phyloP scores from a whole-genome alignment of 345 rosid species.

The Excoecaria agallocha region DNA sequence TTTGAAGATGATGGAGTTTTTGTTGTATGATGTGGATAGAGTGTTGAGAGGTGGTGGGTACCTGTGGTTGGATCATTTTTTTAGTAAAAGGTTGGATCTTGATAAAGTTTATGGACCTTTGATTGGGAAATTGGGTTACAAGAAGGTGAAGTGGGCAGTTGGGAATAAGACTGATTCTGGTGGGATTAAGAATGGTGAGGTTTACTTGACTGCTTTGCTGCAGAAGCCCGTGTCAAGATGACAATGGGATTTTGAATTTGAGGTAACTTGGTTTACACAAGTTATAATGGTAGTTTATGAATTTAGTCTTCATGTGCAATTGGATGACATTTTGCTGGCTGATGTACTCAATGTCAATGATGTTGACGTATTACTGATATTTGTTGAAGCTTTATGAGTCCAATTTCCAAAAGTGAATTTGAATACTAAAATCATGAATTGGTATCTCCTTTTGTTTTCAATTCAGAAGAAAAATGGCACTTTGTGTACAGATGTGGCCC shows the following conservation, averaged over 20 bases:
- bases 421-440: neutral
- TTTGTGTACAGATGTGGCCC: neutral
- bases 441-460: neutral
- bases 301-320: neutral
- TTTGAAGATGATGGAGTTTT: constrained; percentile 68
- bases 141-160: constrained; percentile 95
- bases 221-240: constrained; percentile 76
- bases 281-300: neutral
- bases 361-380: neutral
- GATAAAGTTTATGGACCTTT: constrained; percentile 70
- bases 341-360: neutral
- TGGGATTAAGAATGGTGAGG: constrained; percentile 73
- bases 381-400: neutral
- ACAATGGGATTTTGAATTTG: constrained; percentile 11
- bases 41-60: constrained; percentile 84
- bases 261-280: constrained; percentile 25
- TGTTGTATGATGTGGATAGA: constrained; percentile 80
- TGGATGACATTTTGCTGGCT: neutral
- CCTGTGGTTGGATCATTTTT: constrained; percentile 89
- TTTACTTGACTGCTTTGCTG: constrained; percentile 83
- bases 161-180: constrained; percentile 64
- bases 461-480: neutral
- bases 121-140: constrained; percentile 82
- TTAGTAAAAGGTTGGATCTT: constrained; percentile 64
- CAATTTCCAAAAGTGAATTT: neutral